Evolutionary conservation across 2,329 filamentous ascomycete species (phyloP).

Genomic region (Talaromyces albobiverticillius): DNA sequence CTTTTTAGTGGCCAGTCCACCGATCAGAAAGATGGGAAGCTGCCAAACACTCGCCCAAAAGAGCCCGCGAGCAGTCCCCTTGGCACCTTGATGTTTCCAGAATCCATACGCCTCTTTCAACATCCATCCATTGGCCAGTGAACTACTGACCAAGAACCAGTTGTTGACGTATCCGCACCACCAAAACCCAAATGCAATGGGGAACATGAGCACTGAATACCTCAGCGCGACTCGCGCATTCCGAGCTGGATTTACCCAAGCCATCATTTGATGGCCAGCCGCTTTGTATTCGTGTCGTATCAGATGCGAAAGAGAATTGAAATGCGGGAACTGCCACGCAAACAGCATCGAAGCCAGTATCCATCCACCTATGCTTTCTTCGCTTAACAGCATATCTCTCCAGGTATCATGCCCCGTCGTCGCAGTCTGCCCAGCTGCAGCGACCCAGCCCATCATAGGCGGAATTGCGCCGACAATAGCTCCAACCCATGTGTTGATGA

Average conservation of each 20-base stretch:
- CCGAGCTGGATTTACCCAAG: constrained; percentile 79
- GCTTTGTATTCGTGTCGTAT: constrained; percentile 85
- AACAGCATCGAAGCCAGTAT: constrained; percentile 79
- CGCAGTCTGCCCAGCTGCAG: constrained; percentile 84
- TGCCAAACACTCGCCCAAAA: constrained; percentile 99
- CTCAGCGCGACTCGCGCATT: constrained; percentile 85
- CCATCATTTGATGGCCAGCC: constrained; percentile 69
- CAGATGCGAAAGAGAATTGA: constrained; percentile 87
- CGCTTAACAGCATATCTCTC: constrained; percentile 72
- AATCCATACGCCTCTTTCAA: constrained; percentile 75
- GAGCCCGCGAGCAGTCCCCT: constrained; percentile 75
- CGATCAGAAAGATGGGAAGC: constrained; percentile 80
- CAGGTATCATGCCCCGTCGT: constrained; percentile 68
- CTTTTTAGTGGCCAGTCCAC: constrained; percentile 91
- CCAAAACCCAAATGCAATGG: constrained; percentile 78
- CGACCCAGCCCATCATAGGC: constrained; percentile 96
- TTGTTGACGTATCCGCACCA: constrained; percentile 79
- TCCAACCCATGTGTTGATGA: constrained; percentile 91
- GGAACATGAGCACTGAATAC: constrained; percentile 82
- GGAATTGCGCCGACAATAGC: constrained; percentile 91
- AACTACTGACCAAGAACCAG: constrained; percentile 76
- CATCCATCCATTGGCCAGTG: constrained; percentile 83
- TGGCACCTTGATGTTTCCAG: constrained; percentile 73
- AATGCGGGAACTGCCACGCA: constrained; percentile 97
- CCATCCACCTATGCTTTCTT: constrained; percentile 76